Base-by-base conservation (phyloP, 345 rosid genomes). In the Angophora floribunda region DNA sequence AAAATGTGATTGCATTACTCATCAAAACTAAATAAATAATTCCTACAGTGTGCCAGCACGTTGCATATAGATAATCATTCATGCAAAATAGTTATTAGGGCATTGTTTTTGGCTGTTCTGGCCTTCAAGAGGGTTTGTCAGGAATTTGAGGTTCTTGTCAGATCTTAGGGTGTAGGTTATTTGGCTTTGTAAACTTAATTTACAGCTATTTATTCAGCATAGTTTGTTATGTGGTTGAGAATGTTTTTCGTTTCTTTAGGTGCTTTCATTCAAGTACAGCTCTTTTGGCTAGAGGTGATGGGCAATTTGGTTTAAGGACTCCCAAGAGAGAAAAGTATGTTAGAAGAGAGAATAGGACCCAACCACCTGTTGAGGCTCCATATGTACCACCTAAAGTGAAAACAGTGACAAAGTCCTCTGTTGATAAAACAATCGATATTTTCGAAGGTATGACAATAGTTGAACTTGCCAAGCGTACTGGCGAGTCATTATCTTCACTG, bases 371-470 rank as follows among this genome's bases (percentile, higher is more conserved):
- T 89, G 99, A 96, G 91, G 95, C 96, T 93, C 97, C 94, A 30
- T 96, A 96, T 85, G 94, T 95, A 87, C 95, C 96, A 86, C 94
- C 95, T 86, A 95, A 93, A 92, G 91, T 92, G 45, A 93, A 93
- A 92, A 92, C 90, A 90, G 88, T 80, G 63, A 89, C 87, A 67
- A 95, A 94, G 86, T 87, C 92, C 53, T 89, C 88, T 57, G 95
- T 90, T 85, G 96, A 93, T 88, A 96, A 94, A 92, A 95, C 93
- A 1, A 88, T 95, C 13, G 96, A 96, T 87, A 95, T 98, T 89
- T 98, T 97, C 91, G 96, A 95, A 90, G 99, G 99, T 90, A 96
- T 96, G 95, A 93, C 97, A 9, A 45, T 95, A 88, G 92, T 94
- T 52, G 99, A 98, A 93, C 97, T 98, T 50, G 94, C 97, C 30